These are phyloP conservation scores for Camelina laxa DNA, from an alignment of 345 rosid species.

Conservation along the genomic window DNA sequence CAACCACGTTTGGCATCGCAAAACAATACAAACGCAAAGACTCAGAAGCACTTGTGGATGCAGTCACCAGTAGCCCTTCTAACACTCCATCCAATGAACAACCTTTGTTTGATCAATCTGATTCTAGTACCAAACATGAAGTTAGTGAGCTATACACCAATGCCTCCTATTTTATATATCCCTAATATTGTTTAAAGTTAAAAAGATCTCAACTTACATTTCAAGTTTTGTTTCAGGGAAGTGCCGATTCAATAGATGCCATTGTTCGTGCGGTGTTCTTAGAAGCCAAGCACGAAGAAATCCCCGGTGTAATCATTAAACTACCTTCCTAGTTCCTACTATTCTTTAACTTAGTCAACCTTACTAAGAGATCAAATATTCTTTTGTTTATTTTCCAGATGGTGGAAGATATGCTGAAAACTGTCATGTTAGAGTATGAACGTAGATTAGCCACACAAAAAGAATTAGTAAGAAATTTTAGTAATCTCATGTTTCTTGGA, in stretches of 20 bases:
- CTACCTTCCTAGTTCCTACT: neutral
- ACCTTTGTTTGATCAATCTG: constrained; percentile 36
- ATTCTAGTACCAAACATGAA: constrained; percentile 53
- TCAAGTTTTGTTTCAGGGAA: constrained; percentile 47
- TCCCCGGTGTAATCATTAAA: constrained; percentile 60
- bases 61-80: constrained; percentile 56
- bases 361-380: no score
- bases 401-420: constrained; percentile 81
- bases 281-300: constrained; percentile 75
- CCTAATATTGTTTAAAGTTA: neutral
- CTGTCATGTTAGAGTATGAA: constrained; percentile 81
- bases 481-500: constrained; percentile 20
- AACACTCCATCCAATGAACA: constrained; percentile 42
- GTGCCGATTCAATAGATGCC: constrained; percentile 52
- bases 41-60: constrained; percentile 63
- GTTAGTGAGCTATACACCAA: constrained; percentile 58
- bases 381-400: constrained; percentile 49
- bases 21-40: constrained; percentile 67
- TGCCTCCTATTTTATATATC: constrained; percentile 4
- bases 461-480: constrained; percentile 57
- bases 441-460: constrained; percentile 62
- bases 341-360: neutral
- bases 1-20: constrained; percentile 48
- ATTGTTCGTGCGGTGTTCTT: constrained; percentile 68
- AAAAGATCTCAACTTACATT: neutral